These are phyloP conservation scores for Mucor indicus DNA, from an alignment of 371 early-diverging fungal species.

Conservation along the genomic window DNA sequence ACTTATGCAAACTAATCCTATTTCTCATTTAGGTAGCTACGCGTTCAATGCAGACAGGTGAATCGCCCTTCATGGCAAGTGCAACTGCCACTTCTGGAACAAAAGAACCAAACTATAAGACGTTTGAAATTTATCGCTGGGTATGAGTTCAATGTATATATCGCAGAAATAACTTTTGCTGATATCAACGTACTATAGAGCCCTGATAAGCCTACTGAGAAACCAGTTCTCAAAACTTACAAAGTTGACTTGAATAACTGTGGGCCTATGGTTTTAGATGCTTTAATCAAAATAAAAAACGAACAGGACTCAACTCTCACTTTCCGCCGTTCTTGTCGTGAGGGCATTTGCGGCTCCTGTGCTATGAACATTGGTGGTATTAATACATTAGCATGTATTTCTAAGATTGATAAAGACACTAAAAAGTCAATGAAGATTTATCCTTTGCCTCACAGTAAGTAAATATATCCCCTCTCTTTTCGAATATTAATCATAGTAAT, in stretches of 20 bases:
- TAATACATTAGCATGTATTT: conserved; percentile 93
- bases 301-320: conserved; percentile 92
- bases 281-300: conserved; percentile 94
- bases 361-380: conserved; percentile 96
- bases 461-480: no score
- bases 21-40: conserved; percentile 1
- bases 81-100: background rate
- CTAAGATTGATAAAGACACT: conserved; percentile 76
- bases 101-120: conserved; percentile 62
- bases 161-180: background rate
- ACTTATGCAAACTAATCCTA: background rate
- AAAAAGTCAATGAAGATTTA: conserved; percentile 79
- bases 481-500: background rate
- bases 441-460: conserved; percentile 93
- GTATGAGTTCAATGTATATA: conserved; percentile 33
- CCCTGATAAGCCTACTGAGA: conserved; percentile 85
- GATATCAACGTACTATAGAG: conserved; percentile 13
- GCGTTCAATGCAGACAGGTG: conserved; percentile 7
- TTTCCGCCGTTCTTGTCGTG: conserved; percentile 79
- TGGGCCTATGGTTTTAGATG: conserved; percentile 96
- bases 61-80: conserved; percentile 1
- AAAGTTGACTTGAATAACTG: conserved; percentile 85
- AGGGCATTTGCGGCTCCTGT: conserved; percentile 93
- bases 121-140: conserved; percentile 85
- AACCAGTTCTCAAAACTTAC: conserved; percentile 88